phyloP scores from a whole-genome alignment of 345 rosid species.

The Ceriops zippeliana region DNA sequence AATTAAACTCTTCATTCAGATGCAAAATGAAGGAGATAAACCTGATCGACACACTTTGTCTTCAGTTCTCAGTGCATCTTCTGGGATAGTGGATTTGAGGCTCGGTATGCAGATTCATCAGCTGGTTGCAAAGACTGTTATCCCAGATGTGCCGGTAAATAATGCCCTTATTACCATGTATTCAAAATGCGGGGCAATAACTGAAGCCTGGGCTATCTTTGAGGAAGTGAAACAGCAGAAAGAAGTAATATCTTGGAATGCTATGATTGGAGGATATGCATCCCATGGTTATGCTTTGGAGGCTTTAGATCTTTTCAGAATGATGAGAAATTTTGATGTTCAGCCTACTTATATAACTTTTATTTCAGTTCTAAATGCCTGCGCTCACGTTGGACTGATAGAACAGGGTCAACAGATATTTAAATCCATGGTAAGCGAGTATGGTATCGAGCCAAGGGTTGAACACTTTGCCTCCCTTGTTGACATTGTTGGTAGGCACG shows the following conservation, averaged over 20 bases:
- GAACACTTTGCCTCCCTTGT: conserved; percentile 67
- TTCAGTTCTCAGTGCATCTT: conserved; percentile 52
- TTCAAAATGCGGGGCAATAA: conserved; percentile 60
- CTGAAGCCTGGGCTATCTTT: conserved; percentile 46
- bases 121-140: conserved; percentile 41
- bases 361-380: conserved; percentile 61
- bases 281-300: conserved; percentile 58
- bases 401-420: conserved; percentile 54
- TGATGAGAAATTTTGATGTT: conserved; percentile 47
- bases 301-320: conserved; percentile 48
- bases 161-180: conserved; percentile 71
- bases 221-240: conserved; percentile 39
- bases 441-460: conserved; percentile 47
- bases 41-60: conserved; percentile 73
- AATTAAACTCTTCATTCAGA: conserved; percentile 42
- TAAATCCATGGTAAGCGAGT: conserved; percentile 47
- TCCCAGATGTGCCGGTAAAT: conserved; percentile 53
- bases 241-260: conserved; percentile 77
- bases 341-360: conserved; percentile 63
- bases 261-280: conserved; percentile 81
- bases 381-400: conserved; percentile 63
- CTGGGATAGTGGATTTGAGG: conserved; percentile 54
- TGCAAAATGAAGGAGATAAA: conserved; percentile 56
- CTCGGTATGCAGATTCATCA: conserved; percentile 73
- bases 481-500: conserved; percentile 50